Base-by-base conservation (phyloP, 805 yeast species). In the Pichia cabralensis region DNA sequence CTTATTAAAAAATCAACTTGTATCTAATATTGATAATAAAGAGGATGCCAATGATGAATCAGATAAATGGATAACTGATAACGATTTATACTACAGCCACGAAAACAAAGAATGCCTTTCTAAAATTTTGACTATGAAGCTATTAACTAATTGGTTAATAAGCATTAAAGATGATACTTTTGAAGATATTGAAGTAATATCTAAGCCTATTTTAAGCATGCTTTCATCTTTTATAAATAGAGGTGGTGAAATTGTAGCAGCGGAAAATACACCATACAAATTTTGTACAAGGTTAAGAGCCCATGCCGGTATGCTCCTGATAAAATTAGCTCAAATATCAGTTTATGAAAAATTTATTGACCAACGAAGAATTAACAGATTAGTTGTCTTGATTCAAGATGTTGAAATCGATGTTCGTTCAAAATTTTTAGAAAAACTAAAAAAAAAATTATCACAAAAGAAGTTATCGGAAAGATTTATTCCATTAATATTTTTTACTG, bases 231-330 rank as follows among this genome's bases (percentile, higher is more conserved):
- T 82, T 22, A 71, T 85, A 31, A 72, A 76, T 2, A 78, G 78
- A 50, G 80, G 81, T 29, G 95, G 95, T 20, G 95, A 86, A 47
- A 67, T 85, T 22, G 71, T 77, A 3, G 42, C 69, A 34, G 52
- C 55, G 39, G 63, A 64, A 35, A 46, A 64, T 5, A 80, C 94
- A 0, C 94, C 95, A 4, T 59, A 51, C 18, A 58, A 59, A 23
- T 76, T 61, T 48, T 80, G 78, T 49, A 66, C 76, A 39, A 69
- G 73, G 42, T 54, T 85, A 31, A 64, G 94, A 45, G 58, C 82
- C 9, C 64, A 61, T 22, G 89, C 94, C 2, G 94, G 94, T 1
- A 48, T 71, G 23, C 66, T 64, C 44, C 46, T 85, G 9, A 53
- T 86, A 22, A 76, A 80, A 47, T 52, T 86, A 17, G 82, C 86